phyloP scores from a whole-genome alignment of 202 grass and related monocot genomes.

The Zizania palustris region DNA sequence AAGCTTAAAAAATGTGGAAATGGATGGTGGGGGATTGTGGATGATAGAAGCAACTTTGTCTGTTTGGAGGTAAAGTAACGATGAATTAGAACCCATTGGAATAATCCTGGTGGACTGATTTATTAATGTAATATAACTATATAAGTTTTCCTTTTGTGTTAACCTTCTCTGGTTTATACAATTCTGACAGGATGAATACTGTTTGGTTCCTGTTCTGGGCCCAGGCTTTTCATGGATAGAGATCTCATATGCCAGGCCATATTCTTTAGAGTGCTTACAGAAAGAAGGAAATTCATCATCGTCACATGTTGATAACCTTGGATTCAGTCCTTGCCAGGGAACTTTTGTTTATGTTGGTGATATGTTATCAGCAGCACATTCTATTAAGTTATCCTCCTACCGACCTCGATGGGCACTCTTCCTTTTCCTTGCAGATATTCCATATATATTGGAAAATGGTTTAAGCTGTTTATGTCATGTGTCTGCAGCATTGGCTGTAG shows the following conservation, averaged over 20 bases:
- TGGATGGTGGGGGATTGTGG: slow-evolving; percentile 40
- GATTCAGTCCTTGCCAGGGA: slow-evolving; percentile 56
- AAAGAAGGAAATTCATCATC: slow-evolving; percentile 48
- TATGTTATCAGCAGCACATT: slow-evolving; percentile 55
- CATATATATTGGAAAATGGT: slow-evolving; percentile 62
- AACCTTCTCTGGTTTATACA: slow-evolving; percentile 30
- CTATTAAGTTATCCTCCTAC: slow-evolving; percentile 72
- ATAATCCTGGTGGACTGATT: slow-evolving; percentile 24
- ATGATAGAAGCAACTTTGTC: slow-evolving; percentile 50
- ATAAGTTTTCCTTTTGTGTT: slow-evolving; percentile 33
- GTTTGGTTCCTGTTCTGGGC: slow-evolving; percentile 64
- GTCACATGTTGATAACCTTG: slow-evolving; percentile 47
- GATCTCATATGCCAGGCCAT: slow-evolving; percentile 76
- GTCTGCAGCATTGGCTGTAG: slow-evolving; percentile 69
- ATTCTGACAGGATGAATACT: slow-evolving; percentile 68
- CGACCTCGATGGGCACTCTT: slow-evolving; percentile 61
- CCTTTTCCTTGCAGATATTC: slow-evolving; percentile 58
- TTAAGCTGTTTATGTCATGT: slow-evolving; percentile 64
- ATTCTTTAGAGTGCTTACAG: slow-evolving; percentile 61
- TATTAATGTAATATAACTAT: slow-evolving; percentile 21
- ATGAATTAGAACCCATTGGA: slow-evolving; percentile 23
- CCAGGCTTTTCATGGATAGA: slow-evolving; percentile 86
- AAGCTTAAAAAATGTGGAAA: slow-evolving; percentile 80
- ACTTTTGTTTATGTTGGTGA: slow-evolving; percentile 87
- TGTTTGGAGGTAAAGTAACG: slow-evolving; percentile 65